These are phyloP conservation scores for Entomortierella parvispora DNA, from an alignment of 192 early-diverging fungal genomes.

Conservation along the genomic window DNA sequence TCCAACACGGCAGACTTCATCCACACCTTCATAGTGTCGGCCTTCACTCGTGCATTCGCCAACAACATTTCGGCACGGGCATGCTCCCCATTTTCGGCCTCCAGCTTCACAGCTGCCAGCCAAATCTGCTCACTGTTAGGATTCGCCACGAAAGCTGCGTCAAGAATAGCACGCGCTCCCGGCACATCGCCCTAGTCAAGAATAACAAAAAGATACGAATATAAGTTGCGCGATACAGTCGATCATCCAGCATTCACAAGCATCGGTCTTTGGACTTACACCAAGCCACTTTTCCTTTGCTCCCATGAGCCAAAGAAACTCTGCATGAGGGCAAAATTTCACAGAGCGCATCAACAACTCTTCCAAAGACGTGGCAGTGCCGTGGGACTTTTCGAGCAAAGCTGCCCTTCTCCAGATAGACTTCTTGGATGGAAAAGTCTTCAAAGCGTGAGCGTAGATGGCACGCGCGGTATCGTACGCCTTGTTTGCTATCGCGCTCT, in stretches of 20 bases:
- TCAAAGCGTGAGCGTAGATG: conserved; percentile 85
- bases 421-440: conserved; percentile 77
- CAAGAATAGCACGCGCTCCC: conserved; percentile 86
- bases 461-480: conserved; percentile 85
- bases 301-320: conserved; percentile 96
- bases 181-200: conserved; percentile 71
- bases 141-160: conserved; percentile 90
- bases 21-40: conserved; percentile 89
- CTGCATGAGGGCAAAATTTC: conserved; percentile 88
- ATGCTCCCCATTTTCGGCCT: conserved; percentile 87
- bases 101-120: conserved; percentile 95
- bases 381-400: conserved; percentile 86
- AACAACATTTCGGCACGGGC: conserved; percentile 81
- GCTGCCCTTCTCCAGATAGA: conserved; percentile 90
- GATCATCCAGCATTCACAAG: background rate
- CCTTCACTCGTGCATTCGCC: conserved; percentile 75
- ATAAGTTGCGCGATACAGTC: too few relatives aligned
- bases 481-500: conserved; percentile 68
- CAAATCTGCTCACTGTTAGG: conserved; percentile 93
- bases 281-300: conserved; percentile 95
- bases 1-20: conserved; percentile 94
- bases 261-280: conserved; percentile 21
- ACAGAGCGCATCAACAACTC: conserved; percentile 88
- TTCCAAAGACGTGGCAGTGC: conserved; percentile 77
- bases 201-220: background rate